A percentile compares a stretch with the other conserved stretches of the same genome.
These are phyloP conservation scores for Akanthomyces muscarius DNA, from an alignment of 2,329 filamentous ascomycete species.

Conservation along the genomic window DNA sequence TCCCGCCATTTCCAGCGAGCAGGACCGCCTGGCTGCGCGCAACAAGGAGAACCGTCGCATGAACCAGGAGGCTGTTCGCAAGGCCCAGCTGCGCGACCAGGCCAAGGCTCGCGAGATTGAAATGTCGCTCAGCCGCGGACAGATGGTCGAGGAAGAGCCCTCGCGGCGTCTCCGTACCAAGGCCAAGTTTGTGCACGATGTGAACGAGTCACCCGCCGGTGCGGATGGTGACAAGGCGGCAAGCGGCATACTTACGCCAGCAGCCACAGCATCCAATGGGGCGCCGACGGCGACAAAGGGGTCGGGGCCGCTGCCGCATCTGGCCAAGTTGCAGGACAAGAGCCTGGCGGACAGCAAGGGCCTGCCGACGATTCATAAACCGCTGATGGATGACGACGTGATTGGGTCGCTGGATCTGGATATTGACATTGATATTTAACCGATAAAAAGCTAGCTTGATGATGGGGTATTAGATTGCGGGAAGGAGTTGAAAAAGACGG, in stretches of 20 bases:
- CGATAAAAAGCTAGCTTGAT: neutral
- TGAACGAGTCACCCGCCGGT: constrained; percentile 39
- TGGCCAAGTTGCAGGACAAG: constrained; percentile 51
- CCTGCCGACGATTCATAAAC: constrained; percentile 67
- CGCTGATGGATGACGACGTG: constrained; percentile 85
- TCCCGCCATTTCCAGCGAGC: constrained; percentile 53
- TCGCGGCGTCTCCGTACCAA: constrained; percentile 62
- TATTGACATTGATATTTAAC: constrained; percentile 82
- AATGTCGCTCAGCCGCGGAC: constrained; percentile 59
- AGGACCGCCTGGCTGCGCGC: constrained; percentile 76
- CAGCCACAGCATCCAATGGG: constrained; percentile 39
- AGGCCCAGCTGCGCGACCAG: constrained; percentile 80
- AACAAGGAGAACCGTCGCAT: constrained; percentile 80
- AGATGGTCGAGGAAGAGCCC: constrained; percentile 54
- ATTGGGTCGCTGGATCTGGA: constrained; percentile 85
- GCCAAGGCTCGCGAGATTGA: constrained; percentile 57
- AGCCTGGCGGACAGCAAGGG: constrained; percentile 55
- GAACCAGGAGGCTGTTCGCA: constrained; percentile 86
- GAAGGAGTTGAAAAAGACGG: neutral
- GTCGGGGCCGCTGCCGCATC: constrained; percentile 43
- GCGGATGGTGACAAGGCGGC: constrained; percentile 39
- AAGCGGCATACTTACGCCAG: constrained; percentile 48
- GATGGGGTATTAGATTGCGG: neutral
- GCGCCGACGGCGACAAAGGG: constrained; percentile 46
- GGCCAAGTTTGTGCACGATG: constrained; percentile 65